A percentile compares a stretch with the other conserved stretches of the same genome.
Evolutionary conservation across 1,139 yeast genomes (phyloP).

Genomic region (Suzukiozyma palmioleophila): DNA sequence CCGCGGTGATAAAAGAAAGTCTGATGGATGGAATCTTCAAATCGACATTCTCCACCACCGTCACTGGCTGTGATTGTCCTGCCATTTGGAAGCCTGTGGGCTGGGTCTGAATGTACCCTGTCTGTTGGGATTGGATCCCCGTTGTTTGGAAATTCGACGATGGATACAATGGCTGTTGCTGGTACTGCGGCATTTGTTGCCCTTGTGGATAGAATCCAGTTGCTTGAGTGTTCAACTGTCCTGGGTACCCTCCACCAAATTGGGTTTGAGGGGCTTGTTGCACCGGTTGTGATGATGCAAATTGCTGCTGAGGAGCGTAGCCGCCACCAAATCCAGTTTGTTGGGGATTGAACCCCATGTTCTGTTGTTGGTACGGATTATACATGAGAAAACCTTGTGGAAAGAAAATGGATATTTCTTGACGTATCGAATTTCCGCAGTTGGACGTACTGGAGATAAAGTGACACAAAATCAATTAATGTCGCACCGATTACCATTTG

Average conservation of each 20-base stretch:
- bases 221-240: slow-evolving; percentile 11
- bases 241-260: slow-evolving; percentile 6
- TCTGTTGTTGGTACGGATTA: slow-evolving; percentile 38
- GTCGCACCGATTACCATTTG: too few species aligned
- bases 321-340: slow-evolving; percentile 23
- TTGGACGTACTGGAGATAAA: too few species aligned
- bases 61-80: slow-evolving; percentile 18
- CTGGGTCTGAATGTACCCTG: slow-evolving; percentile 34
- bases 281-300: slow-evolving; percentile 1
- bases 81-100: slow-evolving; percentile 31
- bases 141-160: slow-evolving; percentile 7
- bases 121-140: slow-evolving; percentile 24
- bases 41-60: slow-evolving; percentile 31
- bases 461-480: too few species aligned
- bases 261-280: slow-evolving; percentile 14
- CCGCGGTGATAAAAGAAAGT: slow-evolving; percentile 76
- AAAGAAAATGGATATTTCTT: too few species aligned
- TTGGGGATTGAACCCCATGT: slow-evolving; percentile 29
- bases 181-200: slow-evolving; percentile 12
- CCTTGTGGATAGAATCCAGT: slow-evolving; percentile 14
- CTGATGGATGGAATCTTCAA: slow-evolving; percentile 63
- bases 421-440: too few species aligned
- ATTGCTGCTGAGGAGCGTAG: slow-evolving; percentile 17
- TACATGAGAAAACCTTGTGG: slow-evolving; percentile 22
- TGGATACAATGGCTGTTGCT: slow-evolving; percentile 18